Evolutionary conservation across 2,329 filamentous ascomycete genomes (phyloP), one percentile per base, ranked within the genome.

Genomic region (Penicillium vulpinum): DNA sequence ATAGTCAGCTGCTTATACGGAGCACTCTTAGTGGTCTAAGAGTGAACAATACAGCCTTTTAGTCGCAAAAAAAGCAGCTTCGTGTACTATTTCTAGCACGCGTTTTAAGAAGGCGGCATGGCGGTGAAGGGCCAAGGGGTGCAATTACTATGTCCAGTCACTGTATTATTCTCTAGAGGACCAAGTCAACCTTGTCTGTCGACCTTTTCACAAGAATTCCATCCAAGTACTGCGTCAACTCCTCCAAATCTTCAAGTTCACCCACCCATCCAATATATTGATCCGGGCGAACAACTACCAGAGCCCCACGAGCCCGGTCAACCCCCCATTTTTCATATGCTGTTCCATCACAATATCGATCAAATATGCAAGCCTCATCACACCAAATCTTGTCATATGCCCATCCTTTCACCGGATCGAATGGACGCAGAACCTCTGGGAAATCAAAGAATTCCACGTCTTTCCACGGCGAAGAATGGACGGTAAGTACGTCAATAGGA

Each of bases 401-500:
- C 78, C 80, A 85, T 0, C 84, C 84, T 0, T 74, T 65, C 7
- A 73, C 67, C 13, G 77, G 59, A 35, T 81, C 76, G 36, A 78
- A 81, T 0, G 79, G 79, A 36, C 77, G 78, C 38, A 83, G 78
- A 0, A 80, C 72, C 1, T 78, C 75, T 0, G 82, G 81, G 13
- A 71, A 77, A 51, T 83, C 80, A 21, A 83, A 67, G 7, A 85
- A 66, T 50, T 84, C 81, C 0, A 82, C 73, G 0, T 80, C 74
- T 0, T 63, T 68, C 35, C 86, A 76, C 24, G 77, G 77, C 0
- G 83, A 76, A 2, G 79, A 78, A 67, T 90, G 87, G 0, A 88
- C 73, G 0, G 85, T 84, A 3, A 89, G 67, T 0, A 89, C 74
- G 31, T 88, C 85, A 33, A 90, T 77, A 4, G 85, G 62, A 13